Percentiles rank a stretch among this genome's conserved stretches.
These are phyloP conservation scores for Antitrichia curtipendula DNA, from an alignment of 225 moss, liverwort and hornwort genomes.

Conservation along the genomic window DNA sequence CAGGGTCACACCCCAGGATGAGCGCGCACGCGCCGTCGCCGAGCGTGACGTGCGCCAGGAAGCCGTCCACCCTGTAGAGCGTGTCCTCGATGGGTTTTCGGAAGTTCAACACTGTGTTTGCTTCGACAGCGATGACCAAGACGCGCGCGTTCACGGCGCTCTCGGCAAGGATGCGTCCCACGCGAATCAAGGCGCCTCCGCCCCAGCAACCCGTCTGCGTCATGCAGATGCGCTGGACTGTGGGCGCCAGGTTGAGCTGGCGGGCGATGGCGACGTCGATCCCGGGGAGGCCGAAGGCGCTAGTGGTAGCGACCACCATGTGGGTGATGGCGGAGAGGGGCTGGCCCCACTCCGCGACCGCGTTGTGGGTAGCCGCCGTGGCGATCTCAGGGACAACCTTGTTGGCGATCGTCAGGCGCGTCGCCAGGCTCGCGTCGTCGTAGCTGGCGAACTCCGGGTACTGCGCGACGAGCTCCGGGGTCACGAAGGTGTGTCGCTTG, in stretches of 20 bases:
- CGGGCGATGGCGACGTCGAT: constrained; percentile 35
- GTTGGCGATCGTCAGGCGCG: constrained; percentile 29
- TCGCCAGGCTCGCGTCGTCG: constrained; percentile 15
- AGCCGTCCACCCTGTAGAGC: constrained; percentile 19
- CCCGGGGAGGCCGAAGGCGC: constrained; percentile 10
- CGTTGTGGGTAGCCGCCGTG: neutral
- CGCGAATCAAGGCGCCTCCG: constrained; percentile 23
- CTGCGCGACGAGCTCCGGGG: constrained; percentile 18
- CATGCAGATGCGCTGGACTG: constrained; percentile 38
- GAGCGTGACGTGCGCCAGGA: constrained; percentile 10
- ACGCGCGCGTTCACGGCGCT: constrained; percentile 30
- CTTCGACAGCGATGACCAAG: constrained; percentile 26
- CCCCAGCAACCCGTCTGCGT: constrained; percentile 33
- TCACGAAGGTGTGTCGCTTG: constrained; percentile 37
- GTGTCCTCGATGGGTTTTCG: constrained; percentile 27
- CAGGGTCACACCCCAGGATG: constrained; percentile 23
- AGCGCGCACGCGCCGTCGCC: constrained; percentile 30
- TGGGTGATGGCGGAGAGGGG: constrained; percentile 34
- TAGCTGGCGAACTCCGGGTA: constrained; percentile 31
- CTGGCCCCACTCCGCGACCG: constrained; percentile 27
- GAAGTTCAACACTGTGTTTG: constrained; percentile 44
- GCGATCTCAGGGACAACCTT: constrained; percentile 26
- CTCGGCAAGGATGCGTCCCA: constrained; percentile 32
- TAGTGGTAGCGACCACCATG: constrained; percentile 33
- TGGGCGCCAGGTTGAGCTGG: constrained; percentile 11